Conservation (phyloP, 768 basidiomycete genomes). For the Mrakia gelida region DNA sequence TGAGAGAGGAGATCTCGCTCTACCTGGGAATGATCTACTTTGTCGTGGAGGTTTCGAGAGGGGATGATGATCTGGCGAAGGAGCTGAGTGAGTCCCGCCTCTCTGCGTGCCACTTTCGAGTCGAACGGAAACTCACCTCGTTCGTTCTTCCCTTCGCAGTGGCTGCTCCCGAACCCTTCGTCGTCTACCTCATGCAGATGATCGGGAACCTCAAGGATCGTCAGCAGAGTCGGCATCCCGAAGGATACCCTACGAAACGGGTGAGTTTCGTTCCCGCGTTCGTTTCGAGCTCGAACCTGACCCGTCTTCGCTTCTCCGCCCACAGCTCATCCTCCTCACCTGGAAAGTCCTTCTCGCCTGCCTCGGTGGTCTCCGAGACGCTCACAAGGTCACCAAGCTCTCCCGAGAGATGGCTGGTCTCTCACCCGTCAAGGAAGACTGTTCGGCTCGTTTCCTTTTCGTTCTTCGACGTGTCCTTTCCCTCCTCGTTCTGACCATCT, state of each 20-base stretch:
- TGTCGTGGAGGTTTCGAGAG: constrained; percentile 86
- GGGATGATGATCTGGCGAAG: constrained; percentile 90
- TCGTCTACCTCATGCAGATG: constrained; percentile 49
- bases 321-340: constrained; percentile 78
- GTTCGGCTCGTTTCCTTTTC: constrained; percentile 35
- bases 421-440: constrained; percentile 50
- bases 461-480: neutral
- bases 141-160: neutral
- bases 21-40: constrained; percentile 94
- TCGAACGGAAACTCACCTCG: neutral
- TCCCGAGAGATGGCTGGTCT: constrained; percentile 80
- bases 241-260: constrained; percentile 94
- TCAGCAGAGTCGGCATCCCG: constrained; percentile 11
- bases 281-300: neutral
- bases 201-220: constrained; percentile 29
- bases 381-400: constrained; percentile 72
- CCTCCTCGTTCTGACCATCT: neutral
- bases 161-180: constrained; percentile 55
- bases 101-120: too few relatives aligned
- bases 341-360: constrained; percentile 93
- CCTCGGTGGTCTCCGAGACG: constrained; percentile 86
- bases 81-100: constrained; percentile 72
- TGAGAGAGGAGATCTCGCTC: constrained; percentile 40
- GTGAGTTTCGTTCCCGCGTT: constrained; percentile 47
- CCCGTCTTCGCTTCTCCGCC: neutral